phyloP scores from a whole-genome alignment of 202 grass and related monocot species.

The Alloteropsis angusta region DNA sequence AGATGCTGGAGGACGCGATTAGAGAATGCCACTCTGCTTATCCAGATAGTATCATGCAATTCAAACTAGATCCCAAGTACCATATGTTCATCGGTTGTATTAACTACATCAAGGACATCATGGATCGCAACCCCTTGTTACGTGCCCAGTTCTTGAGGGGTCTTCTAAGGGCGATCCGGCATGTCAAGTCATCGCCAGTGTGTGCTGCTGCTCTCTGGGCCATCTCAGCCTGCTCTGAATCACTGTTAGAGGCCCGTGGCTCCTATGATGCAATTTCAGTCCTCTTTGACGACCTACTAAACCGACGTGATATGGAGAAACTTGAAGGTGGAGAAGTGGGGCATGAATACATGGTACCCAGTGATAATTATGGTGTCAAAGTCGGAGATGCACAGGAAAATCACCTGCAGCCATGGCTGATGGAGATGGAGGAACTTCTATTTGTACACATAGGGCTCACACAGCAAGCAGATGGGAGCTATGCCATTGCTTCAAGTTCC shows the following conservation, averaged over 20 bases:
- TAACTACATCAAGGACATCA: neutral
- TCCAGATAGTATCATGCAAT: neutral
- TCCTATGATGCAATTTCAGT: neutral
- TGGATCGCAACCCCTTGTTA: neutral
- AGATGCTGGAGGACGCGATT: neutral
- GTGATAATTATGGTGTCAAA: neutral
- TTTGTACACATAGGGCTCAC: neutral
- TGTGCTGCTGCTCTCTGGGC: neutral
- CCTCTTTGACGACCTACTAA: neutral
- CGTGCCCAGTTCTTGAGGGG: neutral
- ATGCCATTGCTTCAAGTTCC: neutral
- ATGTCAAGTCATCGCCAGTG: neutral
- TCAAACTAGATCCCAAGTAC: neutral
- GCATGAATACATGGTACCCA: neutral
- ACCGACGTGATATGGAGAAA: neutral
- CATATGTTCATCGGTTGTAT: neutral
- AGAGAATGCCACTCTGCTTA: neutral
- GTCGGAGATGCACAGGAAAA: neutral
- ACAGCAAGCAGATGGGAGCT: neutral
- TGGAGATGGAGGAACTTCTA: slow-evolving; percentile 1
- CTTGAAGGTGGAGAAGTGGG: neutral
- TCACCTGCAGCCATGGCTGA: neutral
- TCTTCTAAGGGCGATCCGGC: neutral
- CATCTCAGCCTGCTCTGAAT: neutral
- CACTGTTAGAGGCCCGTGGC: neutral